Base-by-base conservation (phyloP, 1,139 yeast species). In the Zygosaccharomyces sapae region DNA sequence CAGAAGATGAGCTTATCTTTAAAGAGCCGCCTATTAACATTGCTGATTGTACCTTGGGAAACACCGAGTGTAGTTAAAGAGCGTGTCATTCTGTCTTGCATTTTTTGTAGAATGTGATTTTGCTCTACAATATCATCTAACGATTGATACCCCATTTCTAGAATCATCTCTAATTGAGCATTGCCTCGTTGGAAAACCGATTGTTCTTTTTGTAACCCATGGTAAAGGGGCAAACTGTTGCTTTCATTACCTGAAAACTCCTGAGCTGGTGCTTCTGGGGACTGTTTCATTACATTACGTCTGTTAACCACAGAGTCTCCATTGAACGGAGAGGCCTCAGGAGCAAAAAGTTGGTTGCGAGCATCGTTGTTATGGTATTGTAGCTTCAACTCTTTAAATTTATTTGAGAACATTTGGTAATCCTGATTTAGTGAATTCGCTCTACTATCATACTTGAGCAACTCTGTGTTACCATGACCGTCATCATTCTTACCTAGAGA, bases 1-100 rank as follows among this genome's bases (percentile, higher is more conserved):
- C 87, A 89, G 64, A 92, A 94, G 34, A 92, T 71, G 76, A 89
- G 78, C 65, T 89, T 89, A 66, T 92, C 98, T 66, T 87, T 86
- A 56, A 77, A 79, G n/a, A 96, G 94, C 47, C 96, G 77, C 56
- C 80, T 78, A 66, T 89, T 95, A 40, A 92, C 85, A 51, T 78
- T 75, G 48, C 87, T 72, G 43, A 92, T 89, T 1, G 98, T 90
- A 7, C 86, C 86, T 55, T 80, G 83, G 42, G 96, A 86, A 2
- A 92, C 85, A 2, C 97, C 97, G 52, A 92, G 73, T 0, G 96
- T 88, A 42, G 79, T 73, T 55, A 94, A 79, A 33, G 88, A 78
- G 47, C 80, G 77, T 48, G 81, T 80, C 70, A 92, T 75, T 53
- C 76, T 79, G 36, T 76, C 71, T 55, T 84, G 89, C 31, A 92